These are phyloP conservation scores for Teratosphaeria viscida DNA, from an alignment of 2,329 filamentous ascomycete species.

Conservation along the genomic window DNA sequence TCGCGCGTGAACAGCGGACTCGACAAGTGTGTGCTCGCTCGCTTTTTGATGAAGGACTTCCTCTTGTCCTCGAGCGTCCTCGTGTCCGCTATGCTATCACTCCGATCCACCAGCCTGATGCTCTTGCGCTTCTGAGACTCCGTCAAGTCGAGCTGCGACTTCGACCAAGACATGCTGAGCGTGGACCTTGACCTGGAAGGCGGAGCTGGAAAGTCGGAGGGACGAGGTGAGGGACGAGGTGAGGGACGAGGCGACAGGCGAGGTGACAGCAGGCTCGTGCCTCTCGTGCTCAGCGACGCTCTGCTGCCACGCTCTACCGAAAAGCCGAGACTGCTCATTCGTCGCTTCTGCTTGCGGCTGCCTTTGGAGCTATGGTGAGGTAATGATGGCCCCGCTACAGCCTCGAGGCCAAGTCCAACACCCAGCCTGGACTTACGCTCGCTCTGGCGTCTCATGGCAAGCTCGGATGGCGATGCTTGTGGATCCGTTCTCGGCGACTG, in stretches of 20 bases:
- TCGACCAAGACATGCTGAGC: conserved; percentile 15
- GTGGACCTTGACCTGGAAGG: conserved; percentile 11
- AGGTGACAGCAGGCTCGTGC: conserved; percentile 30
- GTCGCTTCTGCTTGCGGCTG: conserved; percentile 11
- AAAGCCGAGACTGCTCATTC: conserved; percentile 16
- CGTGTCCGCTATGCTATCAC: conserved; percentile 27
- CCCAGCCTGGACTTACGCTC: conserved; percentile 18
- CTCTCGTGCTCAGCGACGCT: conserved; percentile 28
- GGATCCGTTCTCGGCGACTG: conserved; percentile 24
- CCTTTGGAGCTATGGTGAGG: conserved; percentile 18
- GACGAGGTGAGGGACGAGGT: conserved; percentile 12
- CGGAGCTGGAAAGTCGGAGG: conserved; percentile 28
- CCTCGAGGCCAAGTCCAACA: conserved; percentile 15
- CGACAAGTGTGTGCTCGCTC: conserved; percentile 27
- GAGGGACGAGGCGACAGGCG: background rate
- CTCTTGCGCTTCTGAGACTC: conserved; percentile 25
- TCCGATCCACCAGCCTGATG: conserved; percentile 29
- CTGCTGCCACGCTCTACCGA: conserved; percentile 25
- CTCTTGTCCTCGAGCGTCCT: conserved; percentile 31
- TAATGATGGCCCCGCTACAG: conserved; percentile 19
- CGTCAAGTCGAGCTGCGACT: conserved; percentile 15
- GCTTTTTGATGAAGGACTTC: conserved; percentile 32
- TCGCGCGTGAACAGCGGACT: conserved; percentile 30
- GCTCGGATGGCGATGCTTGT: conserved; percentile 19
- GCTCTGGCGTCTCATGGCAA: conserved; percentile 21